These are phyloP conservation scores for Diophrys appendiculata DNA, from an alignment of 73 alveolate species.

Conservation along the genomic window DNA sequence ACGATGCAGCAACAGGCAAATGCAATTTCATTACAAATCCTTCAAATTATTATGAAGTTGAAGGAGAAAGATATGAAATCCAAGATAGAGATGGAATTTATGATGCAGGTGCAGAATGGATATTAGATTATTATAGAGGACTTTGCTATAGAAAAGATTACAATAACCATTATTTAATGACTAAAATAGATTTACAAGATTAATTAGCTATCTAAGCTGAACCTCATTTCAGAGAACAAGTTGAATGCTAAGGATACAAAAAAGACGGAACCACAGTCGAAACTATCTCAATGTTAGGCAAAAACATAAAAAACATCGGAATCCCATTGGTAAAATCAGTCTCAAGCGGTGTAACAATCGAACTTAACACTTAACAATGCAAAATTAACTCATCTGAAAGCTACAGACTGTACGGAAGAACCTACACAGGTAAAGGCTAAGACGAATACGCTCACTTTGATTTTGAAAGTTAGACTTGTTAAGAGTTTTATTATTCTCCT, in stretches of 20 bases:
- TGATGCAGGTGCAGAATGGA: not conserved
- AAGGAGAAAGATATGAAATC: not conserved
- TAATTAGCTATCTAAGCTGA: not conserved
- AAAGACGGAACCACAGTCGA: not conserved
- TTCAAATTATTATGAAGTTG: not conserved
- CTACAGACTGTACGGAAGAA: no score
- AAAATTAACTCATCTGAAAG: no score
- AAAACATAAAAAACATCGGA: no score
- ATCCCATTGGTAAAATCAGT: no score
- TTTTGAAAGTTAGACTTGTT: no score
- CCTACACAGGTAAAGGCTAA: no score
- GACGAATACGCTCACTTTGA: no score
- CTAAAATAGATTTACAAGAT: not conserved
- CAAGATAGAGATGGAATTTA: not conserved
- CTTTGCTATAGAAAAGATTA: not conserved
- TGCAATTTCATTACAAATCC: not conserved
- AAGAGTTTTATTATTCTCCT: no score
- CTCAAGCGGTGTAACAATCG: no score
- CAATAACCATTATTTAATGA: not conserved
- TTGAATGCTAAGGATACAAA: not conserved
- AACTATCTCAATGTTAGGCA: not conserved
- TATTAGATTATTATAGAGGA: not conserved
- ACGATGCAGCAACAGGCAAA: not conserved
- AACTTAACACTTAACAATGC: no score
- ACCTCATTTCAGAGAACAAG: not conserved